Percentiles rank a stretch among this genome's conserved stretches.
Conservation (phyloP, 148 eudicot species). For the Selenicereus undatus region DNA sequence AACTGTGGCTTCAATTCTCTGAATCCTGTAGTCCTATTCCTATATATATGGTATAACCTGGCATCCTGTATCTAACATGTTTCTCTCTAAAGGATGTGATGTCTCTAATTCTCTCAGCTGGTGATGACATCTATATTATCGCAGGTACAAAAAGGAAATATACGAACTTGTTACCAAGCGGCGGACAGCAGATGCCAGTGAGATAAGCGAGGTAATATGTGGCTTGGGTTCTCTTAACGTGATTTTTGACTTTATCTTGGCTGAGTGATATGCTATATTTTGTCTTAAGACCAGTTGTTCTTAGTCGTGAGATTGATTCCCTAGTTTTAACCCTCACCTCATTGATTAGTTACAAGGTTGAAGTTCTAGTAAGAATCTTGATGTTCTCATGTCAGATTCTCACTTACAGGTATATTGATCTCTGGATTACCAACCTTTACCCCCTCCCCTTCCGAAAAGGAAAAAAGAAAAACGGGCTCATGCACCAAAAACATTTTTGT, state of each 20-base stretch:
- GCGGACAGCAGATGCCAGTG: conserved; percentile 39
- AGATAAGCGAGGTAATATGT: conserved; percentile 41
- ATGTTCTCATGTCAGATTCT: not conserved
- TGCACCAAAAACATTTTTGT: not conserved
- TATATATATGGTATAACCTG: conserved; percentile 1
- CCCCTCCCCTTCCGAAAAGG: not conserved
- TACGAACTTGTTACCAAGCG: conserved; percentile 44
- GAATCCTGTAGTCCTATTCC: not conserved
- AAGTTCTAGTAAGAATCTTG: no score
- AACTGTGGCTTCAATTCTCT: not conserved
- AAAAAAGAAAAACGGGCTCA: not conserved
- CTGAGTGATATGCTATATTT: no score
- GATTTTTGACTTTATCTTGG: not conserved
- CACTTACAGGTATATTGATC: not conserved
- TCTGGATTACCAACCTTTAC: not conserved
- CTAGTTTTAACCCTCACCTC: not conserved
- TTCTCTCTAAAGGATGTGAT: not conserved
- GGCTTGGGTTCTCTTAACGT: not conserved
- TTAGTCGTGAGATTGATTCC: not conserved
- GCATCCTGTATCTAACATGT: not conserved
- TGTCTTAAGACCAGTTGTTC: not conserved
- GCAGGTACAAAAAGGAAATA: conserved; percentile 57
- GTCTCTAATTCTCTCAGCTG: not conserved
- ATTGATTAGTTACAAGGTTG: no score
- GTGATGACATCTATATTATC: conserved; percentile 3